phyloP scores from a whole-genome alignment of 306 rosid genomes.

The Lotus japonicus region DNA sequence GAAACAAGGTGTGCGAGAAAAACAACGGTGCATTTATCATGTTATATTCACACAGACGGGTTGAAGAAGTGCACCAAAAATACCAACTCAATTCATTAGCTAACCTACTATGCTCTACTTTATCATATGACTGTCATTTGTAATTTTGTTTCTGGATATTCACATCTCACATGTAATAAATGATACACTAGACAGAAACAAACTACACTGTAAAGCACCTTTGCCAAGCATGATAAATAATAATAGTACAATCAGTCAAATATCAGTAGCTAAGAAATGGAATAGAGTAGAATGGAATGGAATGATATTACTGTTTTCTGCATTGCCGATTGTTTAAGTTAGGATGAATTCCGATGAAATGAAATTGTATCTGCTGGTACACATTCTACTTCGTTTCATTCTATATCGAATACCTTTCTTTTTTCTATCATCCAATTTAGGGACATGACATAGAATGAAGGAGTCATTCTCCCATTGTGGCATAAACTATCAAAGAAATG shows the following conservation, averaged over 20 bases:
- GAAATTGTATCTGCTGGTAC: not conserved
- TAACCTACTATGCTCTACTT: slow-evolving; percentile 1
- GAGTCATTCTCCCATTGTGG: not conserved
- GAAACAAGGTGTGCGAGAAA: not conserved
- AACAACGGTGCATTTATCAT: not conserved
- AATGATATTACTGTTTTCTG: not conserved
- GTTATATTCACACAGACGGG: not conserved
- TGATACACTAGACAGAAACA: not conserved
- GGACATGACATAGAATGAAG: not conserved
- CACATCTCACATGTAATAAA: not conserved
- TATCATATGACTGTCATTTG: not conserved
- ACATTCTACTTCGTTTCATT: not conserved
- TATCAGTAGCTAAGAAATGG: not conserved
- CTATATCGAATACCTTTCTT: not conserved
- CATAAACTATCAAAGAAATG: not conserved
- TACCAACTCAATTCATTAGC: not conserved
- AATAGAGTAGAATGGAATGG: not conserved
- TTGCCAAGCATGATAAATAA: not conserved
- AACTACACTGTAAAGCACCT: not conserved
- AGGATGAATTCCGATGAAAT: not conserved
- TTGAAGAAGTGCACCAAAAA: not conserved
- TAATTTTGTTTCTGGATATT: not conserved
- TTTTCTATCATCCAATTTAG: not conserved
- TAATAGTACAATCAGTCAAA: not conserved
- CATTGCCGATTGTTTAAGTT: not conserved